These are phyloP conservation scores for Zalerion maritima DNA, from an alignment of 495 filamentous ascomycete genomes.

Conservation along the genomic window DNA sequence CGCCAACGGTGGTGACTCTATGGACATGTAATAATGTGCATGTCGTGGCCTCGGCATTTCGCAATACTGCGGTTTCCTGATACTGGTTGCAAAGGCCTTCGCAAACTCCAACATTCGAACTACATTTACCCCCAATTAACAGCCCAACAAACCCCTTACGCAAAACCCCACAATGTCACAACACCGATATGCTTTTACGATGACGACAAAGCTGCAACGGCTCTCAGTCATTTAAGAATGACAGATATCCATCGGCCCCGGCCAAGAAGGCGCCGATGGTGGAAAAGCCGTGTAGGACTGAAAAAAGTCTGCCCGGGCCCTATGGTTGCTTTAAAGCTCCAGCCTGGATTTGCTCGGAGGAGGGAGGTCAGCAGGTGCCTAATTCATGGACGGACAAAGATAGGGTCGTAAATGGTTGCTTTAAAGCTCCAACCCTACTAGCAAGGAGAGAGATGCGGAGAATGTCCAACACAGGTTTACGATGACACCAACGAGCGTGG, in stretches of 20 bases:
- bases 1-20: constrained; percentile 79
- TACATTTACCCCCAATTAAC: not conserved
- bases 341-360: constrained; percentile 19
- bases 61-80: not conserved
- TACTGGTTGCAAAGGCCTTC: not conserved
- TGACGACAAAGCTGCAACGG: constrained; percentile 5
- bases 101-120: not conserved
- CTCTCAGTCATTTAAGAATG: constrained; percentile 7
- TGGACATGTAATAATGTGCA: constrained; percentile 76
- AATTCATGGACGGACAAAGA: constrained; percentile 10
- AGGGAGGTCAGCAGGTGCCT: constrained; percentile 9
- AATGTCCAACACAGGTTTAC: too few species aligned
- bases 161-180: constrained; percentile 14
- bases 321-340: constrained; percentile 41
- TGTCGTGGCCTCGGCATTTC: not conserved
- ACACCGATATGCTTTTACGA: constrained; percentile 11
- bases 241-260: constrained; percentile 15
- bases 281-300: constrained; percentile 14
- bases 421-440: constrained; percentile 38
- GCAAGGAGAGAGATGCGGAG: too few species aligned
- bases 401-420: constrained; percentile 34
- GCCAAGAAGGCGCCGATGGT: constrained; percentile 19
- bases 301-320: constrained; percentile 19
- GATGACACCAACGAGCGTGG: too few species aligned
- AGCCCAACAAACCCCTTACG: constrained; percentile 8